Base-by-base conservation (phyloP, 345 rosid species). In the Lepidium aucheri region DNA sequence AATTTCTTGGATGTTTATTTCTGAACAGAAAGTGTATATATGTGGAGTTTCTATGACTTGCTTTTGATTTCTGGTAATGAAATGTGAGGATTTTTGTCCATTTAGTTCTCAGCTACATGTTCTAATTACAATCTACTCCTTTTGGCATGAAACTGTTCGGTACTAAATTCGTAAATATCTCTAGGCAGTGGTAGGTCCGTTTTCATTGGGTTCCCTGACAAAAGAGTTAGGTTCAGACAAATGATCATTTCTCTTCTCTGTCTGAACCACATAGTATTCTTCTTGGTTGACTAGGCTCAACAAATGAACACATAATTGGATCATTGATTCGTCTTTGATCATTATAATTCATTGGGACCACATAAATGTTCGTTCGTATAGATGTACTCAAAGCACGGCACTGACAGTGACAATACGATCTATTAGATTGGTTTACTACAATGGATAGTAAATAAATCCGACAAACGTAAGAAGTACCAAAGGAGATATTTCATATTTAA, bases 21-120 rank as follows among this genome's bases (percentile, higher is more conserved):
- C 53, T 47, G 64, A 46, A 53, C 22, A 45, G 57, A 54, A 55
- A 63, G 49, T 72, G 76, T 64, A 54, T 72, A 64, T 71, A 63
- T 63, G 4, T 63, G 70, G 33, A 72, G 53, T 57, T 32, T 40
- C 20, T 33, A 62, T 22, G 44, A 45, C 50, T 45, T 53, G 69
- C 47, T 44, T 62, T 70, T 62, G 41, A 53, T 52, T 61, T 62
- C 1, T 51, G 24, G 28, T 34, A 36, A 67, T 40, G 53, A 59
- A 50, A 59, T 59, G 51, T 68, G 58, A 6, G 26, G 5, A 17
- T 40, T 34, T 50, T 43, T 44, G 68, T 53, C 44, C 40, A 63
- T 53, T 63, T 70, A 60, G 40, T 60, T 43, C 32, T 61, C 12
- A 43, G 60, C 53, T 33, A 26, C 61, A 33, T 39, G 35, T 59